These are phyloP conservation scores for Penicillium rolfsii DNA, from an alignment of 2,329 filamentous ascomycete species.

Conservation along the genomic window DNA sequence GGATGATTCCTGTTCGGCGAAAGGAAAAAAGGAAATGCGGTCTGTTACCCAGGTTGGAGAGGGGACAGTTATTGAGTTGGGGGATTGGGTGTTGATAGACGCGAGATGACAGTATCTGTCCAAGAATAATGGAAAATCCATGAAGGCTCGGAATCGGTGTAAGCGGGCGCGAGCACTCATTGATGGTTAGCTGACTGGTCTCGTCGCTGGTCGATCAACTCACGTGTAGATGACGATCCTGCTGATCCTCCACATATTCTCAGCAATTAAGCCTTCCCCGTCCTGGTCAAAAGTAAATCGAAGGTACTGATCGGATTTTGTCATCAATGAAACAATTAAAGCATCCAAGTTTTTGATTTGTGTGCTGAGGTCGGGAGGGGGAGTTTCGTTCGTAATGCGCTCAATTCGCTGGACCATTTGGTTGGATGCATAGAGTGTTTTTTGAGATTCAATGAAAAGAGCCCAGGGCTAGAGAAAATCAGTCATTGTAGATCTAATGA, in stretches of 20 bases:
- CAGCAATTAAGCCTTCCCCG: conserved; percentile 20
- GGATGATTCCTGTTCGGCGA: conserved; percentile 30
- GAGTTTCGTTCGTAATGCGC: conserved; percentile 7
- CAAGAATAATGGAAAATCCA: conserved; percentile 31
- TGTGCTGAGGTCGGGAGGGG: conserved; percentile 6
- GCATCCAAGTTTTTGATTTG: conserved; percentile 23
- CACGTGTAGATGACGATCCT: conserved; percentile 26
- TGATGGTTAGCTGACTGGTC: background rate
- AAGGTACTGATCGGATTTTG: conserved; percentile 22
- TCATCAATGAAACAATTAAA: conserved; percentile 13
- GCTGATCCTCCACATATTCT: conserved; percentile 25
- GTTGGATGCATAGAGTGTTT: conserved; percentile 18
- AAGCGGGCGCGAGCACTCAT: conserved; percentile 27
- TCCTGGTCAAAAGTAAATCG: conserved; percentile 18
- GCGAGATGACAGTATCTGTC: conserved; percentile 30
- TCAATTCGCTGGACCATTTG: conserved; percentile 23
- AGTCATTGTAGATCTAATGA: background rate
- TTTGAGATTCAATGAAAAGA: conserved; percentile 27
- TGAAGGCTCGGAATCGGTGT: conserved; percentile 32
- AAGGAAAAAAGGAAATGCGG: conserved; percentile 26
- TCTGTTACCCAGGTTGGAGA: conserved; percentile 13
- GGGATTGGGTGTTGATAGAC: conserved; percentile 22
- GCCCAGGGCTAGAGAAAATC: conserved; percentile 25
- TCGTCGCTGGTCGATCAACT: conserved; percentile 2
- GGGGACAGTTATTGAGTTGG: conserved; percentile 5